Evolutionary conservation across 176 grass and related monocot genomes (phyloP).

Genomic region (Sorghum bicolor): DNA sequence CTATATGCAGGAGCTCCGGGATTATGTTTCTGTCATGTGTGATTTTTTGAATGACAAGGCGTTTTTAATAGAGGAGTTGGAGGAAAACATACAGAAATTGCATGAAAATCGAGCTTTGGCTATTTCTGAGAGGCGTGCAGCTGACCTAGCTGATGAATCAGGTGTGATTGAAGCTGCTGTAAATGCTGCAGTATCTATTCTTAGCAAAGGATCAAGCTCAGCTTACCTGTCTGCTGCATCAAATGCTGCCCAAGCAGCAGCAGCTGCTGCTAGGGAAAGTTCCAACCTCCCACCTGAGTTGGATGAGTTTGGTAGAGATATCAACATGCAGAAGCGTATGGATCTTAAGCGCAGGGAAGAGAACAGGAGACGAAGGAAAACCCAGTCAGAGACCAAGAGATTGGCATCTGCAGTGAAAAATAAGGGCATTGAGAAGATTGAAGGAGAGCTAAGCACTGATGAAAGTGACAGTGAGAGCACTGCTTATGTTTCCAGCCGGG

Average conservation of each 20-base stretch:
- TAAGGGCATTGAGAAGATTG: slow-evolving; percentile 42
- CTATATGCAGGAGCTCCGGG: slow-evolving; percentile 82
- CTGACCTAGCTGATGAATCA: slow-evolving; percentile 70
- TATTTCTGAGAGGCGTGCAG: slow-evolving; percentile 63
- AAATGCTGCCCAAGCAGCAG: slow-evolving; percentile 70
- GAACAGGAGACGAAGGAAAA: slow-evolving; percentile 60
- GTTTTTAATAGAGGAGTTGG: slow-evolving; percentile 83
- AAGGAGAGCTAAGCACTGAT: slow-evolving; percentile 96
- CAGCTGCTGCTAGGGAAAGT: slow-evolving; percentile 58
- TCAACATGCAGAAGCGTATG: slow-evolving; percentile 71
- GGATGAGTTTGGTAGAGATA: slow-evolving; percentile 91
- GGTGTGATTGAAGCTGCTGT: slow-evolving; percentile 74
- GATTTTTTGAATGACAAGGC: slow-evolving; percentile 96
- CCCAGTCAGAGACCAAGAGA: slow-evolving; percentile 60
- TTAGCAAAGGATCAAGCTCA: slow-evolving; percentile 64
- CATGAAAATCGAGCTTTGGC: slow-evolving; percentile 67
- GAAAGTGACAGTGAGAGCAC: slow-evolving; percentile 87
- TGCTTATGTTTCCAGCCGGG: slow-evolving; percentile 75
- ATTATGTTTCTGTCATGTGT: slow-evolving; percentile 87
- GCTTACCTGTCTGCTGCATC: slow-evolving; percentile 64
- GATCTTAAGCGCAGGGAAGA: slow-evolving; percentile 73
- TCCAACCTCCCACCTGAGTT: slow-evolving; percentile 66
- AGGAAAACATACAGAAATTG: slow-evolving; percentile 86
- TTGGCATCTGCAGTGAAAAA: slow-evolving; percentile 45
- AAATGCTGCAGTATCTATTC: slow-evolving; percentile 68